Evolutionary conservation across 257 asterid species (phyloP).

Genomic region (Asclepias syriaca): DNA sequence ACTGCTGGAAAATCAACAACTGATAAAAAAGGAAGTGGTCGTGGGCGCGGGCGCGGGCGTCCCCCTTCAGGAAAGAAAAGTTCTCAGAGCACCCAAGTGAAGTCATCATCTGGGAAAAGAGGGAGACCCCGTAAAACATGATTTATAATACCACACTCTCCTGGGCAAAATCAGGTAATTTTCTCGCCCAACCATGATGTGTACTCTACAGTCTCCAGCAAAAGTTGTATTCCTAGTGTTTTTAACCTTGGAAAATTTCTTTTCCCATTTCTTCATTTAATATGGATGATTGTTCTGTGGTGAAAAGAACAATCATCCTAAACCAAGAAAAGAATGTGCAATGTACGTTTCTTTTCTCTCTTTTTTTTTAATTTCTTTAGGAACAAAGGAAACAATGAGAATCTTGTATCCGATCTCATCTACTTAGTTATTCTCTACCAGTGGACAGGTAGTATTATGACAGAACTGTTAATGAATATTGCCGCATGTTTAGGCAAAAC

Average conservation of each 20-base stretch:
- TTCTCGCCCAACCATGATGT: slow-evolving; percentile 11
- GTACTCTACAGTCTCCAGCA: background rate
- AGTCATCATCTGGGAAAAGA: slow-evolving; percentile 43
- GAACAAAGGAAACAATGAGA: background rate
- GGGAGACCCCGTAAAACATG: slow-evolving; percentile 66
- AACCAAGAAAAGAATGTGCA: slow-evolving; percentile 1
- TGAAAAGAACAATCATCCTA: slow-evolving; percentile 21
- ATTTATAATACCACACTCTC: slow-evolving; percentile 7
- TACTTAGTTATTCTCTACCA: background rate
- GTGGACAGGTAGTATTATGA: background rate
- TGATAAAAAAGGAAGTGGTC: slow-evolving; percentile 43
- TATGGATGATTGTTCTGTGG: slow-evolving; percentile 24
- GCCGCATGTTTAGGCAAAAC: too few species aligned
- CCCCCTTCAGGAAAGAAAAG: slow-evolving; percentile 40
- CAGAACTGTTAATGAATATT: too few species aligned
- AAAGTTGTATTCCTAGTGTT: slow-evolving; percentile 5
- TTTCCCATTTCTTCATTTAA: slow-evolving; percentile 10
- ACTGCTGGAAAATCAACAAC: slow-evolving; percentile 29
- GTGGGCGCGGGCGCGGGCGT: slow-evolving; percentile 67
- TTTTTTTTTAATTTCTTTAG: background rate
- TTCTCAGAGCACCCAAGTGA: slow-evolving; percentile 25
- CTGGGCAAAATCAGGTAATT: slow-evolving; percentile 4
- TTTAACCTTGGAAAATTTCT: background rate
- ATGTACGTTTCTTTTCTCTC: background rate
- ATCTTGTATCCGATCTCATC: background rate